Conservation (phyloP, 176 grass and related monocot species). For the Pontederia crassipes region DNA sequence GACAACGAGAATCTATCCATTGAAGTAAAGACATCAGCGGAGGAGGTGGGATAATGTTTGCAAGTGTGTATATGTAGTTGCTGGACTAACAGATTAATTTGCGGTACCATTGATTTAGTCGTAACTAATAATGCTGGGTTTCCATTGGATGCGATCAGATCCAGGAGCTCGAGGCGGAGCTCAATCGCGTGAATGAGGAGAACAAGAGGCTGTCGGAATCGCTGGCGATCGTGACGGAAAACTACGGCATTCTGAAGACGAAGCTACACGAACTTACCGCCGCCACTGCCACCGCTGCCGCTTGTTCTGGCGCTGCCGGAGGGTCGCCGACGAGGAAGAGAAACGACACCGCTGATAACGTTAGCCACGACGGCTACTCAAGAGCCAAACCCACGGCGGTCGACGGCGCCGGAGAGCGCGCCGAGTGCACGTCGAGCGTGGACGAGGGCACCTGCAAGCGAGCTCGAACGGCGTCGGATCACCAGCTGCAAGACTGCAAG, state of each 20-base stretch:
- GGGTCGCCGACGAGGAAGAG: conserved; percentile 13
- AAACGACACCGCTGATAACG: background rate
- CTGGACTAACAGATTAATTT: too few relatives aligned
- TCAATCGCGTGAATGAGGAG: conserved; percentile 13
- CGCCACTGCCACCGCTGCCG: too few relatives aligned
- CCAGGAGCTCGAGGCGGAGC: background rate
- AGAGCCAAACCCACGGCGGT: background rate
- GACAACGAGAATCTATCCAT: too few relatives aligned
- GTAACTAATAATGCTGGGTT: too few relatives aligned
- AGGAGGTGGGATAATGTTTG: too few relatives aligned
- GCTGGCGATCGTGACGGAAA: background rate
- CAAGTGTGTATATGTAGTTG: too few relatives aligned
- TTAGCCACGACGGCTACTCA: background rate
- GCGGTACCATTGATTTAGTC: too few relatives aligned
- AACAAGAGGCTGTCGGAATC: conserved; percentile 12
- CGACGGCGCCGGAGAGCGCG: background rate
- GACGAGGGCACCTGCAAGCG: conserved; percentile 29
- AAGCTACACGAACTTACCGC: background rate
- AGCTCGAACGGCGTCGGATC: background rate
- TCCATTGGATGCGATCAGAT: background rate
- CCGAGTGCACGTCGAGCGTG: conserved; percentile 37
- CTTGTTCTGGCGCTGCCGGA: background rate
- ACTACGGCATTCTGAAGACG: background rate
- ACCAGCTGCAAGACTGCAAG: conserved; percentile 27
- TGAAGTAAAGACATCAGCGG: too few relatives aligned